These are phyloP conservation scores for Ministeria vibrans DNA, from an alignment of 78 protist genomes.

Conservation along the genomic window DNA sequence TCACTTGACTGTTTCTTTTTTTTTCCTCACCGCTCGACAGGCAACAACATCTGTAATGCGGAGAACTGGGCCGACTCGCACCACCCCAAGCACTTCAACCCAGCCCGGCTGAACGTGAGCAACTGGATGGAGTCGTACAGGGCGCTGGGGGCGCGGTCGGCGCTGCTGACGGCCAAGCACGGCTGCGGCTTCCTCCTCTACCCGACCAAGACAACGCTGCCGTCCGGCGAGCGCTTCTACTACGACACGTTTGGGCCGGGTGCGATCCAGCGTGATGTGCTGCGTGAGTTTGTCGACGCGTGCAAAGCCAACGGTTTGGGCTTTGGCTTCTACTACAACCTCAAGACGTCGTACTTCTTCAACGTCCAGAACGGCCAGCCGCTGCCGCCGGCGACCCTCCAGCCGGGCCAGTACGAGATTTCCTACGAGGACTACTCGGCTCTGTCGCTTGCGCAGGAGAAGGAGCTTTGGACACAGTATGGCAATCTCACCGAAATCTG, in stretches of 20 bases:
- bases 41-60: no score
- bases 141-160: neutral
- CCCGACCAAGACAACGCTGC: neutral
- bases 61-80: no score
- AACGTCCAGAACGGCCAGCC: neutral
- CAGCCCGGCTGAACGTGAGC: neutral
- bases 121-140: neutral
- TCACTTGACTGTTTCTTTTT: no score
- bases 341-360: neutral
- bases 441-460: neutral
- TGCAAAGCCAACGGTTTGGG: neutral
- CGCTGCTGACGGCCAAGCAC: neutral
- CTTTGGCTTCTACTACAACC: neutral
- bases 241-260: no score
- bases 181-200: neutral
- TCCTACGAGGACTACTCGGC: neutral
- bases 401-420: neutral
- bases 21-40: no score
- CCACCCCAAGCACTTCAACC: neutral
- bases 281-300: neutral
- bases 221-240: neutral
- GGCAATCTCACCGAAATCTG: neutral
- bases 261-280: neutral
- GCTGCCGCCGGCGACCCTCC: neutral
- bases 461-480: neutral